Percentiles rank a stretch among this genome's conserved stretches.
phyloP scores from a whole-genome alignment of 345 rosid genomes.

The Gossypium stocksii region DNA sequence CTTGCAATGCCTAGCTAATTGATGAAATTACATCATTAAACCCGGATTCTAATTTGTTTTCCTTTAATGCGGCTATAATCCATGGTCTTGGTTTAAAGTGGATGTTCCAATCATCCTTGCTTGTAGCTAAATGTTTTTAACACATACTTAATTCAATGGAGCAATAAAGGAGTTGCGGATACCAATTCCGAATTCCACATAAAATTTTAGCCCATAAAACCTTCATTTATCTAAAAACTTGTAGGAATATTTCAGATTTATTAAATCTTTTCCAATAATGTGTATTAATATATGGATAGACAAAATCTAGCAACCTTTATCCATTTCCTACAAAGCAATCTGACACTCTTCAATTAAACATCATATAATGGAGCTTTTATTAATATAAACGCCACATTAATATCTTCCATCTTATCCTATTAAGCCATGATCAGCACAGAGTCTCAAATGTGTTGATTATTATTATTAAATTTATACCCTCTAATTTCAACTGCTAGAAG shows the following conservation, averaged over 20 bases:
- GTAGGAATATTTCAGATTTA: neutral
- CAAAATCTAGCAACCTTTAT: neutral
- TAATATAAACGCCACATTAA: neutral
- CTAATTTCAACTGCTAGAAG: neutral
- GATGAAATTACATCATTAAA: neutral
- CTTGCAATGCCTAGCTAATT: neutral
- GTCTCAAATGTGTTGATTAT: neutral
- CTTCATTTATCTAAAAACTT: neutral
- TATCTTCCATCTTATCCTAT: neutral
- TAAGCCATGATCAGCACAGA: neutral
- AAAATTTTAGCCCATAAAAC: too few relatives aligned
- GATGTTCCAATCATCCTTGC: too few relatives aligned
- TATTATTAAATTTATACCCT: too few relatives aligned
- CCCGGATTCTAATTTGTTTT: too few relatives aligned
- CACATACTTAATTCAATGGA: too few relatives aligned
- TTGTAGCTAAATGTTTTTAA: too few relatives aligned
- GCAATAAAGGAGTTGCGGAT: too few relatives aligned
- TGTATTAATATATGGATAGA: neutral
- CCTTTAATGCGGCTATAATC: too few relatives aligned
- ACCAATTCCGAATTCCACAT: too few relatives aligned
- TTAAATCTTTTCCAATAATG: neutral
- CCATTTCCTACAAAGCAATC: conserved; percentile 13
- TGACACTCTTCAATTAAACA: conserved; percentile 4
- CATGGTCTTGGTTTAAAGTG: too few relatives aligned
- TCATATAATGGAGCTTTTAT: neutral